Conservation (phyloP, 352 stramenopile genomes). For the Pythium sp. region DNA sequence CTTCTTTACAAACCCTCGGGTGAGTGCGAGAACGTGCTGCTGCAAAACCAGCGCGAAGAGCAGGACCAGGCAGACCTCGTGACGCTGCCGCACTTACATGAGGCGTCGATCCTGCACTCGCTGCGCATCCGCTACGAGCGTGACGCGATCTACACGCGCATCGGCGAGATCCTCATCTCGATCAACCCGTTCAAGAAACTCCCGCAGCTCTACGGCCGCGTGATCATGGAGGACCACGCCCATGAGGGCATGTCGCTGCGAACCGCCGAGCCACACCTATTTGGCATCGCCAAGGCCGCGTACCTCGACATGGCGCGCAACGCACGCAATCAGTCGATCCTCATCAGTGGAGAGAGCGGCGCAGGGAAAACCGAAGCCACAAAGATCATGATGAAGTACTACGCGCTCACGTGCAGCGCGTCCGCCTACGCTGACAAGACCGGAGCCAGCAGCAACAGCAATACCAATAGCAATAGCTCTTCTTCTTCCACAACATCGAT, state of each 20-base stretch:
- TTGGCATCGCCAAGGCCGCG: conserved; percentile 64
- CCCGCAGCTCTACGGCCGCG: conserved; percentile 58
- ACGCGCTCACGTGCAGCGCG: conserved; percentile 64
- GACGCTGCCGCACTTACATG: conserved; percentile 79
- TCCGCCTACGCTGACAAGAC: conserved; percentile 15
- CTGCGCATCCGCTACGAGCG: conserved; percentile 74
- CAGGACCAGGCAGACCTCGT: conserved; percentile 77
- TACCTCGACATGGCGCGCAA: conserved; percentile 75
- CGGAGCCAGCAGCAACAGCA: neutral
- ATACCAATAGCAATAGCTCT: neutral
- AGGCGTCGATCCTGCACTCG: conserved; percentile 80
- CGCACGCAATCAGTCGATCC: conserved; percentile 70
- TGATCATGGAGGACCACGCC: conserved; percentile 46
- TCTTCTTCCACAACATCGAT: conserved; percentile 35
- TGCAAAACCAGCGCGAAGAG: conserved; percentile 60
- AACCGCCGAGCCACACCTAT: conserved; percentile 56
- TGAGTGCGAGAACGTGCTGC: conserved; percentile 67
- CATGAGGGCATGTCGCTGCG: conserved; percentile 24
- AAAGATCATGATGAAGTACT: conserved; percentile 91
- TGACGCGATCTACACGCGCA: conserved; percentile 85
- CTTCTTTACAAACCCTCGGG: conserved; percentile 36
- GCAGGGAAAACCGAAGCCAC: conserved; percentile 88
- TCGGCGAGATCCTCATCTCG: conserved; percentile 84
- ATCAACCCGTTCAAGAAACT: conserved; percentile 86
- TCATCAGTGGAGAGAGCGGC: conserved; percentile 85